phyloP scores from a whole-genome alignment of 2,329 filamentous ascomycete genomes.

The Simplicillium sp. region DNA sequence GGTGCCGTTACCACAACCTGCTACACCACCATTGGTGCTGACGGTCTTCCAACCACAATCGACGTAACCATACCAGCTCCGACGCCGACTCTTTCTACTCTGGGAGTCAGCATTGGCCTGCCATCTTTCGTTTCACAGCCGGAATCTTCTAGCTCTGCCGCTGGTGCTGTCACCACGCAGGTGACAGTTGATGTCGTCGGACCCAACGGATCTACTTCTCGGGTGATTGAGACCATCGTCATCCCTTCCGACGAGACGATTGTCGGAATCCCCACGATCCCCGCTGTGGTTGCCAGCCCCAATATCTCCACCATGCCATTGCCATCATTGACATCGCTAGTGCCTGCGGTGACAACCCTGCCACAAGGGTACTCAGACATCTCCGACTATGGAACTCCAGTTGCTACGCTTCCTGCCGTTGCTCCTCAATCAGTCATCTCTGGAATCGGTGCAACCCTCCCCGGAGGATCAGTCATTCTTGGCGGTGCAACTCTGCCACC shows the following conservation, averaged over 20 bases:
- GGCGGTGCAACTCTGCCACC: neutral
- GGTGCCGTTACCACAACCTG: conserved; percentile 15
- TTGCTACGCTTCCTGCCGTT: too few species aligned
- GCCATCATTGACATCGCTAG: neutral
- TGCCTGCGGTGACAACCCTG: too few species aligned
- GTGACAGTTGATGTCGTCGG: conserved; percentile 4
- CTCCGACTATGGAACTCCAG: too few species aligned
- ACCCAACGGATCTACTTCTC: conserved; percentile 2
- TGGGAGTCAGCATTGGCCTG: conserved; percentile 8
- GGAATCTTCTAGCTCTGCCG: conserved; percentile 12
- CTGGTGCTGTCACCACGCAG: conserved; percentile 2
- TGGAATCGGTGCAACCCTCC: too few species aligned
- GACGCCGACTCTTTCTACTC: neutral
- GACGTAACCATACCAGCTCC: conserved; percentile 20
- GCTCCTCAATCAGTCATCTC: too few species aligned
- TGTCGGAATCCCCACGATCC: neutral
- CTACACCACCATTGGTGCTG: conserved; percentile 17
- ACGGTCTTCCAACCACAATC: conserved; percentile 18
- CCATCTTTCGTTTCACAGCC: conserved; percentile 9
- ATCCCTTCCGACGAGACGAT: neutral
- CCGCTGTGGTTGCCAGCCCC: conserved; percentile 1
- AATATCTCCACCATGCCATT: neutral
- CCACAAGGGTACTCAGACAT: too few species aligned
- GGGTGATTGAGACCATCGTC: conserved; percentile 2
- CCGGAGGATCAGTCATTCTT: too few species aligned